These are phyloP conservation scores for Phytophthora pluvialis DNA, from an alignment of 352 stramenopile species.

Conservation along the genomic window DNA sequence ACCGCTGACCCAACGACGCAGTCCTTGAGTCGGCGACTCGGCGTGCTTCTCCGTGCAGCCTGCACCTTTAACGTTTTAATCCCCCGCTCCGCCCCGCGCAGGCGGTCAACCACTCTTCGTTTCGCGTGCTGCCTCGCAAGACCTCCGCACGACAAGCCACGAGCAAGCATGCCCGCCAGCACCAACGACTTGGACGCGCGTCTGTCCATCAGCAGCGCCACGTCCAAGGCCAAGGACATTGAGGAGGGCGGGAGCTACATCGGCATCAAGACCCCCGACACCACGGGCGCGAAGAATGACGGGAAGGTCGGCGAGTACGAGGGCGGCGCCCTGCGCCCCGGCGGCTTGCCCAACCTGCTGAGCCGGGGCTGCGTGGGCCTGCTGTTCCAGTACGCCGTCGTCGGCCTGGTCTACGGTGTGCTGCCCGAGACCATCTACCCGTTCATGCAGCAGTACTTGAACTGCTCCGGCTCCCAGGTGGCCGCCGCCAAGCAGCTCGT, in stretches of 20 bases:
- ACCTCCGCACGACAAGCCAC: conserved; percentile 5
- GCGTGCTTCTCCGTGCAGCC: conserved; percentile 21
- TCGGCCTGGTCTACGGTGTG: conserved; percentile 54
- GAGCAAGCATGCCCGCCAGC: conserved; percentile 22
- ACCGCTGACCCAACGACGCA: conserved; percentile 12
- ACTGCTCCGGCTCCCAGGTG: conserved; percentile 38
- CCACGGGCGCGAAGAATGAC: conserved; percentile 7
- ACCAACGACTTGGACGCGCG: conserved; percentile 38
- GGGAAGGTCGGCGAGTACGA: conserved; percentile 37
- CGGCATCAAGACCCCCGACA: conserved; percentile 37
- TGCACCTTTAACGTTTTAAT: conserved; percentile 17
- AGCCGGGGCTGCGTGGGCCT: conserved; percentile 47
- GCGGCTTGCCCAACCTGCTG: conserved; percentile 41
- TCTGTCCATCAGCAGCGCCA: conserved; percentile 43
- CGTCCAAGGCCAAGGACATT: conserved; percentile 31
- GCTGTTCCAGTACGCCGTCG: conserved; percentile 55
- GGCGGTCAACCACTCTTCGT: conserved; percentile 21
- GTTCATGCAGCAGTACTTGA: conserved; percentile 60
- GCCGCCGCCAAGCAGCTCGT: conserved; percentile 42
- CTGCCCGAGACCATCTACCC: conserved; percentile 58
- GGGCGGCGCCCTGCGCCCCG: conserved; percentile 47
- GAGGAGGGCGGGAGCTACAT: conserved; percentile 34
- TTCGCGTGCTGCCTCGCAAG: conserved; percentile 31
- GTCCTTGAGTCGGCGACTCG: neutral
- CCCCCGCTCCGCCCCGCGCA: conserved; percentile 1